Conservation (phyloP, 495 filamentous ascomycete genomes). For the Aspergillus nidulans region DNA sequence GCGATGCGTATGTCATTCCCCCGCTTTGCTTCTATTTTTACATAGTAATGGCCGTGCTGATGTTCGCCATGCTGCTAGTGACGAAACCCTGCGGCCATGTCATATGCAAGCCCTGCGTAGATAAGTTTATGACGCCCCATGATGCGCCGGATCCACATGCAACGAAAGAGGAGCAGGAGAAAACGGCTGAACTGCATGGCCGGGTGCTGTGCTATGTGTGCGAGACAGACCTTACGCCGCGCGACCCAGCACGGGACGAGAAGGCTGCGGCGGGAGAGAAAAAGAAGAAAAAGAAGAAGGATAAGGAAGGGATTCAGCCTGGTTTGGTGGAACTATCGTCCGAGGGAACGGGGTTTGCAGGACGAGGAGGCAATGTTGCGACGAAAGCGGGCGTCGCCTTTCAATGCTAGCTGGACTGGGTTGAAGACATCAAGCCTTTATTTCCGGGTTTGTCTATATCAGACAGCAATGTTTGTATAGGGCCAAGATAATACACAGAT, state of each 20-base stretch:
- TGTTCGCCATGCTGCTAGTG: constrained; percentile 36
- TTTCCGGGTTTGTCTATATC: background rate
- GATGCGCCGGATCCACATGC: constrained; percentile 62
- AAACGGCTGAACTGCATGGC: constrained; percentile 32
- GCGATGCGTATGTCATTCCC: constrained; percentile 55
- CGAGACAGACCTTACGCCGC: constrained; percentile 62
- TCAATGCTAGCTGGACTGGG: constrained; percentile 56
- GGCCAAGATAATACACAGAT: background rate
- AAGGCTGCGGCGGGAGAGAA: constrained; percentile 11
- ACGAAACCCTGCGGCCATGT: constrained; percentile 94
- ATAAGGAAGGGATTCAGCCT: constrained; percentile 52
- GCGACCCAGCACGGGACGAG: constrained; percentile 3
- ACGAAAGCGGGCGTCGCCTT: constrained; percentile 79
- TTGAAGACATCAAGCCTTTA: background rate
- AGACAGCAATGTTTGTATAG: background rate
- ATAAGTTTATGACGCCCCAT: constrained; percentile 75
- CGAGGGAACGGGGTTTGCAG: constrained; percentile 92
- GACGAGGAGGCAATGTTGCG: constrained; percentile 75
- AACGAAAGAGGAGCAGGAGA: constrained; percentile 47
- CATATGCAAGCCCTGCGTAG: constrained; percentile 81
- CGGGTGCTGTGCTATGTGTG: constrained; percentile 80
- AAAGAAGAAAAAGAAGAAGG: constrained; percentile 41
- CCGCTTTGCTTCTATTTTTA: background rate
- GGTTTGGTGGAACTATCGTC: constrained; percentile 80
- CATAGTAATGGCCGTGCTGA: background rate